Conservation (phyloP, 768 basidiomycete genomes). For the Mycena alexandri region DNA sequence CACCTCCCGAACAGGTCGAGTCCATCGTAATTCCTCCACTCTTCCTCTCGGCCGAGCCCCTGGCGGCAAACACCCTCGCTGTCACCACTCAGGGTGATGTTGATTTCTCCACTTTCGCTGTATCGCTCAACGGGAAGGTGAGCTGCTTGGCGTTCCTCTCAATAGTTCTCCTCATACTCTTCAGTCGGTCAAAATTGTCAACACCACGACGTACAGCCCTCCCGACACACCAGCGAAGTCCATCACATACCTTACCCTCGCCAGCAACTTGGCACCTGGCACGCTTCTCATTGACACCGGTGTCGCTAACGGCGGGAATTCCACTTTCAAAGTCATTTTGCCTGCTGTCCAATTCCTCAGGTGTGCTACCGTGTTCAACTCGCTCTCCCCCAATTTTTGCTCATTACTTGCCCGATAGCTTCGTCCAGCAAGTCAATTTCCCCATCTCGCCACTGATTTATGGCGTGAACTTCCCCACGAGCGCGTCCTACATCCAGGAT, state of each 20-base stretch:
- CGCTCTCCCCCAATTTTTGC: too few relatives aligned
- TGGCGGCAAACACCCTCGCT: conserved; percentile 61
- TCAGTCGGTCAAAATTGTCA: conserved; percentile 51
- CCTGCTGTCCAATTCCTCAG: conserved; percentile 59
- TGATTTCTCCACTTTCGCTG: conserved; percentile 53
- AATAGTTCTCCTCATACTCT: not conserved
- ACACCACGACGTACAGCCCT: conserved; percentile 54
- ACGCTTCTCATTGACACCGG: conserved; percentile 50
- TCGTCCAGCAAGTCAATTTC: conserved; percentile 50
- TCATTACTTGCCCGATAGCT: conserved; percentile 38
- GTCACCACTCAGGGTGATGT: conserved; percentile 63
- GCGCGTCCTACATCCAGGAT: conserved; percentile 58
- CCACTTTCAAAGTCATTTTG: conserved; percentile 56
- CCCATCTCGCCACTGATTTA: conserved; percentile 64
- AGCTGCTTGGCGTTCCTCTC: not conserved
- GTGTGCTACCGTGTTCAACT: conserved; percentile 37
- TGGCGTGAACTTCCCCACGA: conserved; percentile 68
- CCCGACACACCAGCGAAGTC: conserved; percentile 60
- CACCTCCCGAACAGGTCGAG: conserved; percentile 38
- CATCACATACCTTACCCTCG: conserved; percentile 63
- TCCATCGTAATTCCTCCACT: conserved; percentile 59
- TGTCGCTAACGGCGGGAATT: conserved; percentile 49
- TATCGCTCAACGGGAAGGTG: conserved; percentile 57
- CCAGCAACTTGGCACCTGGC: conserved; percentile 54
- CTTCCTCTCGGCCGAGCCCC: conserved; percentile 66